phyloP scores from a whole-genome alignment of 2,329 filamentous ascomycete genomes.

The Aspergillus sp. region DNA sequence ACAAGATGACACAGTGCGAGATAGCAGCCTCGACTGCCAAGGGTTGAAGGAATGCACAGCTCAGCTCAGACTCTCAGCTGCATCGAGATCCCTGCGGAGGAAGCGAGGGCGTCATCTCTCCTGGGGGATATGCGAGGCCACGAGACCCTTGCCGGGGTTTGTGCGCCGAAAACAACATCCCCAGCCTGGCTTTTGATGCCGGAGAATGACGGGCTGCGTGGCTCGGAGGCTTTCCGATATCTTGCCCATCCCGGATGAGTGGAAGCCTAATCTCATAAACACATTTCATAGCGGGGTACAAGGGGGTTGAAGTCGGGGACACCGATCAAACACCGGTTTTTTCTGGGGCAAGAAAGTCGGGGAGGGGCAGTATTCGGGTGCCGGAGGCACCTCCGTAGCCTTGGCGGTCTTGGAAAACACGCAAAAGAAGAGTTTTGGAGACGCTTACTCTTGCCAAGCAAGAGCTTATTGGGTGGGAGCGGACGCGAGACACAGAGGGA shows the following conservation, averaged over 20 bases:
- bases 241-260: not conserved
- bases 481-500: not conserved
- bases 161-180: not conserved
- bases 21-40: not conserved
- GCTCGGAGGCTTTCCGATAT: conserved; percentile 2
- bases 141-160: conserved; percentile 3
- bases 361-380: not conserved
- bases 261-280: not conserved
- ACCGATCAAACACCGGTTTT: not conserved
- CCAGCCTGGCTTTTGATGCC: not conserved
- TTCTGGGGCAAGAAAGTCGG: conserved; percentile 2
- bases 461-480: not conserved
- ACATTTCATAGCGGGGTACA: not conserved
- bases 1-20: not conserved
- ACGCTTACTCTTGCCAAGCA: conserved; percentile 8
- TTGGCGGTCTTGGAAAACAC: conserved; percentile 1
- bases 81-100: not conserved
- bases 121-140: not conserved
- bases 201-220: conserved; percentile 5
- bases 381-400: not conserved
- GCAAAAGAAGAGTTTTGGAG: conserved; percentile 8
- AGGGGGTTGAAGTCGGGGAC: not conserved
- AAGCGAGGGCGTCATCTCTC: not conserved
- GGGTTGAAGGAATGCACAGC: not conserved
- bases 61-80: not conserved